Evolutionary conservation across 2,329 filamentous ascomycete species (phyloP).

Genomic region (Aspergillus sp.): DNA sequence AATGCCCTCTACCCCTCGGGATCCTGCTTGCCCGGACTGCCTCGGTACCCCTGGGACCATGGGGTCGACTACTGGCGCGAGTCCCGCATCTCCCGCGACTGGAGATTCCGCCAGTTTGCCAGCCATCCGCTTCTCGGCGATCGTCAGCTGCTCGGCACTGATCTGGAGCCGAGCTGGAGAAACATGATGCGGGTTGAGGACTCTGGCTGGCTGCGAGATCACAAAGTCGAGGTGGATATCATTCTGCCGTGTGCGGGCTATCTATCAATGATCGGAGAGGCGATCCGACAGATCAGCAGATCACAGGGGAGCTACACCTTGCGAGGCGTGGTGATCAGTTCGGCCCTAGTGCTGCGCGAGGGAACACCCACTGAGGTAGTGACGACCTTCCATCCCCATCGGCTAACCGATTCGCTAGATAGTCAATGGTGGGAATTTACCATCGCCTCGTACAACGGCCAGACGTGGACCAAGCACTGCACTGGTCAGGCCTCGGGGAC

Average conservation of each 20-base stretch:
- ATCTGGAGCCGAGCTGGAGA: constrained; percentile 28
- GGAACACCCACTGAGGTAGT: constrained; percentile 20
- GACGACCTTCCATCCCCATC: constrained; percentile 17
- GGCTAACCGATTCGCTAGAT: constrained; percentile 16
- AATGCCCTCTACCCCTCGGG: background rate
- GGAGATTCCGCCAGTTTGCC: background rate
- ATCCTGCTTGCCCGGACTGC: background rate
- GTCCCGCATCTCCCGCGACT: background rate
- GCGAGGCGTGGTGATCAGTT: constrained; percentile 18
- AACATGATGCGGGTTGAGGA: constrained; percentile 28
- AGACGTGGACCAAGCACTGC: constrained; percentile 28
- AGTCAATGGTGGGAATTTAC: constrained; percentile 31
- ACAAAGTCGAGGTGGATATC: constrained; percentile 30
- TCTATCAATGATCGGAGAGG: constrained; percentile 29
- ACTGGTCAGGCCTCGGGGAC: constrained; percentile 15
- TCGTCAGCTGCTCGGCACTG: background rate
- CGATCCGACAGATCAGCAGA: constrained; percentile 9
- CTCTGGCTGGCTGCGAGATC: constrained; percentile 35
- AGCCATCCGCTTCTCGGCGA: background rate
- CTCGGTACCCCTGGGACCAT: background rate
- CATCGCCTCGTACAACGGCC: constrained; percentile 25
- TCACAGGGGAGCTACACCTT: constrained; percentile 12
- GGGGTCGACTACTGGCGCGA: background rate
- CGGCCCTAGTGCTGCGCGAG: constrained; percentile 26
- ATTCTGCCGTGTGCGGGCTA: constrained; percentile 35